Base-by-base conservation (phyloP, 2,329 filamentous ascomycete species). In the Exophiala alcalophila region DNA sequence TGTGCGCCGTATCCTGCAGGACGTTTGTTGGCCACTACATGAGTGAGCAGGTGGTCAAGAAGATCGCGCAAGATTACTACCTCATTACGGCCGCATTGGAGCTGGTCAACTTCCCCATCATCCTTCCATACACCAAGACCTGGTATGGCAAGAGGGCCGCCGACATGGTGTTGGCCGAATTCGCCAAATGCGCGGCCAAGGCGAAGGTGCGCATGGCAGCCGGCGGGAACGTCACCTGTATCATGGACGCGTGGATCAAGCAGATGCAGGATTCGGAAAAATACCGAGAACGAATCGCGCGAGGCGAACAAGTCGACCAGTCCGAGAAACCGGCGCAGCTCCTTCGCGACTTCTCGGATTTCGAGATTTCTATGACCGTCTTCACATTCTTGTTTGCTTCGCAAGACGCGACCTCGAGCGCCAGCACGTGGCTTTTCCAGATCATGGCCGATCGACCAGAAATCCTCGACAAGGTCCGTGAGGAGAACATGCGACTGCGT, bases 11-110 rank as follows among this genome's bases (percentile, higher is more conserved):
- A 29, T 94, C 90, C 29, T 92, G 89, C 74, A 85, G 91, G 51
- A 95, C 90, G n/a, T 97, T 97, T 64, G 88, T 94, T 50, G 92
- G 92, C 28, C 83, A 95, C 72, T 97, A 97, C 71, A 91, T 96
- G 66, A 82, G 84, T 31, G 86, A 95, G 47, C 85, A 88, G 63
- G 81, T 85, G 34, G 83, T 97, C 60, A 91, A 94, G 77, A 90
- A 86, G 73, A 92, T 97, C 53, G 85, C 91, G 49, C 85, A 95
- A 66, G 90, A 97, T 69, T 98, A 95, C 72, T 97, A 94, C 69
- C 79, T 91, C 53, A 94, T 97, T 63, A 97, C 92, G 10, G 91
- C 86, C 44, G 92, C 92, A 15, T 79, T 97, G 56, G 92, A 98
- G 68, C 78, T 97, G 32, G 92, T 98, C 74, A 97, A 97, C 74